A percentile compares a stretch with the other conserved stretches of the same genome.
phyloP scores from a whole-genome alignment of 768 basidiomycete species.

The Scleroderma bovista region DNA sequence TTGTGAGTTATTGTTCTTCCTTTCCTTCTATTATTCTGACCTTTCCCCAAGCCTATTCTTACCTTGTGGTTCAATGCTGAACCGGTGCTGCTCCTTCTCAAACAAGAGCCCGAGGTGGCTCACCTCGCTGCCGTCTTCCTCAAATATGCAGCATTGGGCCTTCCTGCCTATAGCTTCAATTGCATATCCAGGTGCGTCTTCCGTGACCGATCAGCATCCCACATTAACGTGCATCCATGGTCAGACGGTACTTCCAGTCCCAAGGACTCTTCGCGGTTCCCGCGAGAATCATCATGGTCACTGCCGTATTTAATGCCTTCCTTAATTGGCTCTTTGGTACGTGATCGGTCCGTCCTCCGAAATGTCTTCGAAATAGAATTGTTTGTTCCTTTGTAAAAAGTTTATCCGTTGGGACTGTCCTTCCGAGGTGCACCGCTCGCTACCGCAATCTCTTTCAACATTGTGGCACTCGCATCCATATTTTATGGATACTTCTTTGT shows the following conservation, averaged over 20 bases:
- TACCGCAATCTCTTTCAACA: constrained; percentile 82
- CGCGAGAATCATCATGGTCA: constrained; percentile 72
- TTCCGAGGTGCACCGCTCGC: constrained; percentile 92
- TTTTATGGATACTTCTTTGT: constrained; percentile 58
- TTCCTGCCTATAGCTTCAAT: constrained; percentile 70
- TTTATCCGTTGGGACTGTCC: constrained; percentile 63
- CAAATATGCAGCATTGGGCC: constrained; percentile 65
- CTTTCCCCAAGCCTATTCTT: constrained; percentile 40
- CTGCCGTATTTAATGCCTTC: constrained; percentile 80
- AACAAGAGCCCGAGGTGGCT: constrained; percentile 83
- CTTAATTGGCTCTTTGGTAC: constrained; percentile 82
- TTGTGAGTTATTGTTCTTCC: constrained; percentile 41
- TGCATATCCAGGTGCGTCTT: constrained; percentile 40
- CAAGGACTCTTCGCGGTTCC: constrained; percentile 85
- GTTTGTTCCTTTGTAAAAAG: no score
- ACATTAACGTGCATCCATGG: background rate
- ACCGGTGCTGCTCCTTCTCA: constrained; percentile 62
- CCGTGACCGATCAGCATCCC: background rate
- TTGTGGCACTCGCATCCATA: constrained; percentile 60
- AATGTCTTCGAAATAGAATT: background rate
- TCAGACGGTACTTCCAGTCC: constrained; percentile 61
- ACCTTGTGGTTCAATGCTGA: constrained; percentile 84
- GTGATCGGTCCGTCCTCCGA: constrained; percentile 3
- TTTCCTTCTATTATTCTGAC: background rate
- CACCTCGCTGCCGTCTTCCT: constrained; percentile 71